phyloP scores from a whole-genome alignment of 2,329 filamentous ascomycete genomes.

The Chaetomium sp. region DNA sequence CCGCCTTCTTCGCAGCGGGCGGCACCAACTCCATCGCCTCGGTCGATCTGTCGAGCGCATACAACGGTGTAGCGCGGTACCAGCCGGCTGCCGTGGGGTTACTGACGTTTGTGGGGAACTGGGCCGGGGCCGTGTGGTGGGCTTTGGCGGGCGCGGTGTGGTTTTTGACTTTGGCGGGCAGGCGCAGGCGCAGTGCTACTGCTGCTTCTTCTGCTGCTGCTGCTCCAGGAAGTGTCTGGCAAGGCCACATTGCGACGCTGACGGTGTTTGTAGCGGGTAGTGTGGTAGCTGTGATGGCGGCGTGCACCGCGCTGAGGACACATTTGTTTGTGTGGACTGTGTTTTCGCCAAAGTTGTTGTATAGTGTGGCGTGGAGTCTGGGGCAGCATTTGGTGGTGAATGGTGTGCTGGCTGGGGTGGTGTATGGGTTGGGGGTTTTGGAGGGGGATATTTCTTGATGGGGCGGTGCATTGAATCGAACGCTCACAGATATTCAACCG shows the following conservation, averaged over 20 bases:
- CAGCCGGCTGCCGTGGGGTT: conserved; percentile 73
- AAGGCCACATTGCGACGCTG: conserved; percentile 53
- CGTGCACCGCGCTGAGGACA: conserved; percentile 74
- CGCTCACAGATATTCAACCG: too few species aligned
- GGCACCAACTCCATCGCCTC: conserved; percentile 93
- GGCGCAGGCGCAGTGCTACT: background rate
- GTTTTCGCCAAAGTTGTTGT: conserved; percentile 94
- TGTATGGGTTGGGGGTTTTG: conserved; percentile 47
- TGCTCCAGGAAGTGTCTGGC: conserved; percentile 26
- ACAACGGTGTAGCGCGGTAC: conserved; percentile 83
- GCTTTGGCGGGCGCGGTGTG: conserved; percentile 50
- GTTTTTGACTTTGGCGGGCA: conserved; percentile 46
- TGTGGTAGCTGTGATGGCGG: conserved; percentile 72
- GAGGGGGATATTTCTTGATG: conserved; percentile 2
- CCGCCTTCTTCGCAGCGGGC: conserved; percentile 82
- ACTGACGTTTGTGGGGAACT: conserved; percentile 83
- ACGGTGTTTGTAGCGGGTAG: conserved; percentile 65
- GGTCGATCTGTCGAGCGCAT: conserved; percentile 89
- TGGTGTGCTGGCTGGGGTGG: conserved; percentile 51
- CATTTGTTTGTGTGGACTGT: conserved; percentile 99
- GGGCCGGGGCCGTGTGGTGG: conserved; percentile 90
- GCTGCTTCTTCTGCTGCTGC: background rate
- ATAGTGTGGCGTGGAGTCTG: conserved; percentile 80
- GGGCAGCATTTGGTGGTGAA: conserved; percentile 75
- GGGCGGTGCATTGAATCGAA: too few species aligned